Evolutionary conservation across 2,329 filamentous ascomycete species (phyloP).

Genomic region (Exophiala oligosperma): DNA sequence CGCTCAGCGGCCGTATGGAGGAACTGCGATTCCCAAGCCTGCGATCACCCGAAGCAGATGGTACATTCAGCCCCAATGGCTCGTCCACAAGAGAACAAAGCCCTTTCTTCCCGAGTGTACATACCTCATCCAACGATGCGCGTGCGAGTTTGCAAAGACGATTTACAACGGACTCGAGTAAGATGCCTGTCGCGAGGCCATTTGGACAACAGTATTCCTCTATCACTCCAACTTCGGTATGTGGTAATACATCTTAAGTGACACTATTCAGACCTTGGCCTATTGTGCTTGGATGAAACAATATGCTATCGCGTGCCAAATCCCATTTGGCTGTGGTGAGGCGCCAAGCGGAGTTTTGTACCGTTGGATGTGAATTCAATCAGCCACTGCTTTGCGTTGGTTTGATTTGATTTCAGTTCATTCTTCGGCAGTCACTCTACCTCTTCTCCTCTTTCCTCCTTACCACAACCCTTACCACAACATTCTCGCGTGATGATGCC

Average conservation of each 20-base stretch:
- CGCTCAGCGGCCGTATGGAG: constrained; percentile 68
- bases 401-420: not conserved
- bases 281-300: constrained; percentile 14
- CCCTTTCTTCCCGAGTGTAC: constrained; percentile 60
- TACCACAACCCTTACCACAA: not conserved
- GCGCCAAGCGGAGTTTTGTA: constrained; percentile 1
- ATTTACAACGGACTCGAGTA: constrained; percentile 88
- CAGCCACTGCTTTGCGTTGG: too few species aligned
- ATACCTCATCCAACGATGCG: constrained; percentile 61
- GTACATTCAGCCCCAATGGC: constrained; percentile 71
- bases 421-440: not conserved
- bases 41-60: constrained; percentile 75
- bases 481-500: not conserved
- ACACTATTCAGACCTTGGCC: constrained; percentile 10
- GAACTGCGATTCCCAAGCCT: constrained; percentile 76
- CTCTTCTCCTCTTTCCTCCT: not conserved
- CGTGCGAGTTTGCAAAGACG: constrained; percentile 80
- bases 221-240: constrained; percentile 32
- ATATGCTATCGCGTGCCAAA: constrained; percentile 11
- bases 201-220: constrained; percentile 31
- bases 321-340: constrained; percentile 12
- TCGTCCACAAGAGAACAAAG: constrained; percentile 70
- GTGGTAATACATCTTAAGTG: constrained; percentile 12
- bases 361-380: too few species aligned
- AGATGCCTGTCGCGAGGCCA: constrained; percentile 61